Percentiles rank a stretch among this genome's conserved stretches.
Conservation (phyloP, 1,284 basidiomycete genomes). For the Cystobasidiaceae sp. region DNA sequence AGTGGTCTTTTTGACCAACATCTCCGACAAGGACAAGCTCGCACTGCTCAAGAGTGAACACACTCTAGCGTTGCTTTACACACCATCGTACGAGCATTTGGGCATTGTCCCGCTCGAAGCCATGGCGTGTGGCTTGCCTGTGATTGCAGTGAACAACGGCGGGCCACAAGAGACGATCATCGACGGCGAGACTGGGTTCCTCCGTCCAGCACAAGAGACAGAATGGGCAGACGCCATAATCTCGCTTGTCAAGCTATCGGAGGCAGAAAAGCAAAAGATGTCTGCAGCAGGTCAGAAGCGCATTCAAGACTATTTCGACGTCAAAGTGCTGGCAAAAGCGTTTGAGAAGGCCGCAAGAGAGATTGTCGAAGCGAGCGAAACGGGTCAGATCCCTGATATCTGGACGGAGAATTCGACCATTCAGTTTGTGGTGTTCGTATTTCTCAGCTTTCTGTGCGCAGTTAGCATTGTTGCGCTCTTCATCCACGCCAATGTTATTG, state of each 20-base stretch:
- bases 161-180: slow-evolving; percentile 87
- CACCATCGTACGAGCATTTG: slow-evolving; percentile 92
- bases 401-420: slow-evolving; percentile 8
- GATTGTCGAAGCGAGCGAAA: slow-evolving; percentile 15
- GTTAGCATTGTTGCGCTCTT: not conserved
- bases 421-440: not conserved
- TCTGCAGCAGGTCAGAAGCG: slow-evolving; percentile 56
- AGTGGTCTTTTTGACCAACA: slow-evolving; percentile 79
- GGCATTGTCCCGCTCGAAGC: slow-evolving; percentile 94
- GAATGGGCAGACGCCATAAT: slow-evolving; percentile 65
- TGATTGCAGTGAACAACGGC: slow-evolving; percentile 74
- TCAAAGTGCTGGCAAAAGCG: slow-evolving; percentile 61
- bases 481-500: not conserved
- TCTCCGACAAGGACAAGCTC: slow-evolving; percentile 70
- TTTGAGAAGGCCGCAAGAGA: slow-evolving; percentile 59
- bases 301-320: slow-evolving; percentile 58
- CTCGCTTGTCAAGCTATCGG: slow-evolving; percentile 57
- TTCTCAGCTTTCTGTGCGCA: slow-evolving; percentile 10
- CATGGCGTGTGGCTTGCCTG: slow-evolving; percentile 85
- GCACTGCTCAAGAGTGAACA: slow-evolving; percentile 58
- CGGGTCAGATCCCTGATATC: slow-evolving; percentile 7
- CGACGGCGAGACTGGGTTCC: slow-evolving; percentile 58
- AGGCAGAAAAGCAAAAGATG: slow-evolving; percentile 53
- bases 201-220: slow-evolving; percentile 58
- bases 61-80: slow-evolving; percentile 77